Percentiles rank a stretch among this genome's conserved stretches.
phyloP scores from a whole-genome alignment of 1,139 yeast genomes.

The Zygosaccharomyces pseudobailii region DNA sequence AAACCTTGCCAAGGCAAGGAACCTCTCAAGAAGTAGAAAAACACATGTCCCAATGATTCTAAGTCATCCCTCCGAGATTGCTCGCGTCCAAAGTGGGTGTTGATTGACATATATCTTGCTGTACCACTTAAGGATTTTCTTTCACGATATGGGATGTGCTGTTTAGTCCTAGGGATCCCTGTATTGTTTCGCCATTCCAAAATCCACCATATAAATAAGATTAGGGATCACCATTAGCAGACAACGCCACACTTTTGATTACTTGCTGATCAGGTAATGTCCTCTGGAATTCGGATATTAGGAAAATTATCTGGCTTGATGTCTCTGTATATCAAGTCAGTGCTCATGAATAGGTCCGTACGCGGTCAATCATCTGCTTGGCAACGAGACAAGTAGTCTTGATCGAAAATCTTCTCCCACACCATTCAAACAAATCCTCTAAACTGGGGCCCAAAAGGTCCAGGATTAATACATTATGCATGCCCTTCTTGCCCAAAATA shows the following conservation, averaged over 20 bases:
- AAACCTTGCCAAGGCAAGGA: conserved; percentile 98
- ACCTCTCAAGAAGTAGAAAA: conserved; percentile 88
- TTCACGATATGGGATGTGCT: conserved; percentile 94
- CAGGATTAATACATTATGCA: conserved; percentile 87
- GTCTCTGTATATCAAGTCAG: conserved; percentile 86
- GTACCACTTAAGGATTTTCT: conserved; percentile 93
- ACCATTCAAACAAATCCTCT: conserved; percentile 97
- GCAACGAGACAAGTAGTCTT: conserved; percentile 91
- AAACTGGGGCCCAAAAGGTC: conserved; percentile 92
- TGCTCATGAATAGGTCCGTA: conserved; percentile 86
- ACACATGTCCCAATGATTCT: conserved; percentile 93
- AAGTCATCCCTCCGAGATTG: conserved; percentile 94
- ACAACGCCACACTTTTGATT: conserved; percentile 22
- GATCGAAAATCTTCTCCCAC: conserved; percentile 82
- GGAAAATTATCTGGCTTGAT: conserved; percentile 94
- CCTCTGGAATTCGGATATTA: conserved; percentile 44
- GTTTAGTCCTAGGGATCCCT: conserved; percentile 92
- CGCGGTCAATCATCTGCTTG: conserved; percentile 83
- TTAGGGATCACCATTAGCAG: conserved; percentile 33
- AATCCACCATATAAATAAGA: conserved; percentile 66
- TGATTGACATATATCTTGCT: conserved; percentile 95
- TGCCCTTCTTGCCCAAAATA: conserved; percentile 98
- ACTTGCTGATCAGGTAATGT: conserved; percentile 14
- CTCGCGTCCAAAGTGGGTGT: conserved; percentile 95
- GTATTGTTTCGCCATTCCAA: conserved; percentile 98